These are phyloP conservation scores for Hyaloscypha hepaticicola DNA, from an alignment of 495 filamentous ascomycete genomes.

Conservation along the genomic window DNA sequence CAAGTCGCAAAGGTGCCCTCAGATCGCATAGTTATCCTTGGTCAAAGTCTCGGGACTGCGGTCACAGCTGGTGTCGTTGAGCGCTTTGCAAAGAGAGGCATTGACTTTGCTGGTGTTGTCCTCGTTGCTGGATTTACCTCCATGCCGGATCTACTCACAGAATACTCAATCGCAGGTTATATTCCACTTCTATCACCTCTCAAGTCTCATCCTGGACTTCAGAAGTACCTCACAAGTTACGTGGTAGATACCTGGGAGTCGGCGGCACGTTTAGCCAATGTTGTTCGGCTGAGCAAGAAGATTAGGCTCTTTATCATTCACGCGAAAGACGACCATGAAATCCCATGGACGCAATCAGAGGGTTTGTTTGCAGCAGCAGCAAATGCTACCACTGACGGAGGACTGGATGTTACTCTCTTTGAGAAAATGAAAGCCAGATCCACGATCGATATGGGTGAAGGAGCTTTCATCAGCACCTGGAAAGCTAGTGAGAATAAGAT, in stretches of 20 bases:
- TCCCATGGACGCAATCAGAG: conserved; percentile 64
- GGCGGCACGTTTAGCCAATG: conserved; percentile 41
- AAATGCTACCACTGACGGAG: conserved; percentile 49
- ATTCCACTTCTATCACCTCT: conserved; percentile 80
- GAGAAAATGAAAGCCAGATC: conserved; percentile 41
- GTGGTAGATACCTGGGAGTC: conserved; percentile 56
- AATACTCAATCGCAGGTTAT: conserved; percentile 64
- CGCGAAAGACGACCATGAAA: conserved; percentile 72
- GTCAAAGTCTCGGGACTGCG: conserved; percentile 87
- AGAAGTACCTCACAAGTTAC: conserved; percentile 38
- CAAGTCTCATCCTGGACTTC: conserved; percentile 42
- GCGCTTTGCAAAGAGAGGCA: conserved; percentile 49
- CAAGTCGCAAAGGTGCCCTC: conserved; percentile 62
- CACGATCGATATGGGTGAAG: conserved; percentile 39
- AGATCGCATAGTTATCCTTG: conserved; percentile 73
- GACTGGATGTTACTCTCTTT: conserved; percentile 33
- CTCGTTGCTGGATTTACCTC: conserved; percentile 77
- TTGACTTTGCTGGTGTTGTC: conserved; percentile 68
- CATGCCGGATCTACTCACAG: conserved; percentile 64
- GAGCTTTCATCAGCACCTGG: conserved; percentile 43
- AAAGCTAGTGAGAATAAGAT: conserved; percentile 39
- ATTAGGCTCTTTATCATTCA: conserved; percentile 73
- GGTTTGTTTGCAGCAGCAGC: conserved; percentile 52
- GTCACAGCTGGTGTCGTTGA: conserved; percentile 72
- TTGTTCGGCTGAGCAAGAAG: conserved; percentile 47